A percentile compares a stretch with the other conserved stretches of the same genome.
These are phyloP conservation scores for Pelargonium myrrhifolium DNA, from an alignment of 441 rosid species.

Conservation along the genomic window DNA sequence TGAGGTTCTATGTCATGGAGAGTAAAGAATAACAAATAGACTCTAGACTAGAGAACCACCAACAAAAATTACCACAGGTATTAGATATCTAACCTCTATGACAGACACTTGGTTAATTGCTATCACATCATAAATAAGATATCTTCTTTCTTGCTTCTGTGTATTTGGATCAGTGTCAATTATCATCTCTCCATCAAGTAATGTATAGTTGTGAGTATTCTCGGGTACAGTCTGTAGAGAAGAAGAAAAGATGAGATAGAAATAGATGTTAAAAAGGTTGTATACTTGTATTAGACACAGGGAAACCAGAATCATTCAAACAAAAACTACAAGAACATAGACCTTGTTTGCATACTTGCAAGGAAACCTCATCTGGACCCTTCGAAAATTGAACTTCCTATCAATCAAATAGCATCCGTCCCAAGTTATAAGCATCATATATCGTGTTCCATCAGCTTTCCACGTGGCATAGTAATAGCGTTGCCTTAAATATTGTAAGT, in stretches of 20 bases:
- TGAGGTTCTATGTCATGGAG: conserved; percentile 3
- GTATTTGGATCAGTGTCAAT: conserved; percentile 92
- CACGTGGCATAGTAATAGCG: conserved; percentile 98
- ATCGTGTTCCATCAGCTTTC: conserved; percentile 99
- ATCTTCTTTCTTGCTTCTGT: conserved; percentile 92
- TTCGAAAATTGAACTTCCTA: conserved; percentile 77
- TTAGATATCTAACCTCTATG: conserved; percentile 60
- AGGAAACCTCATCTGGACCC: conserved; percentile 99
- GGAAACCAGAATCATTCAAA: conserved; percentile 5
- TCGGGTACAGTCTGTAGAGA: conserved; percentile 59
- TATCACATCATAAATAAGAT: conserved; percentile 93
- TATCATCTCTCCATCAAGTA: conserved; percentile 99
- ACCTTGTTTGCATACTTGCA: conserved; percentile 62
- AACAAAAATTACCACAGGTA: background rate
- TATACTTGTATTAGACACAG: conserved; percentile 18
- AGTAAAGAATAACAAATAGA: background rate
- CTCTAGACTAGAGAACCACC: background rate
- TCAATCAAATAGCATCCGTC: conserved; percentile 93
- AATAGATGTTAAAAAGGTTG: conserved; percentile 1
- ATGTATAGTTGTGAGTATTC: conserved; percentile 73
- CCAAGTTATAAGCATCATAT: conserved; percentile 85
- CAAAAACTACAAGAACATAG: conserved; percentile 27
- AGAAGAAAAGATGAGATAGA: conserved; percentile 17
- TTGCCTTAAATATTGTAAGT: conserved; percentile 86
- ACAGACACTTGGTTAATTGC: conserved; percentile 68